These are phyloP conservation scores for Globisporangium recalcitrans DNA, from an alignment of 352 stramenopile species.

Conservation along the genomic window DNA sequence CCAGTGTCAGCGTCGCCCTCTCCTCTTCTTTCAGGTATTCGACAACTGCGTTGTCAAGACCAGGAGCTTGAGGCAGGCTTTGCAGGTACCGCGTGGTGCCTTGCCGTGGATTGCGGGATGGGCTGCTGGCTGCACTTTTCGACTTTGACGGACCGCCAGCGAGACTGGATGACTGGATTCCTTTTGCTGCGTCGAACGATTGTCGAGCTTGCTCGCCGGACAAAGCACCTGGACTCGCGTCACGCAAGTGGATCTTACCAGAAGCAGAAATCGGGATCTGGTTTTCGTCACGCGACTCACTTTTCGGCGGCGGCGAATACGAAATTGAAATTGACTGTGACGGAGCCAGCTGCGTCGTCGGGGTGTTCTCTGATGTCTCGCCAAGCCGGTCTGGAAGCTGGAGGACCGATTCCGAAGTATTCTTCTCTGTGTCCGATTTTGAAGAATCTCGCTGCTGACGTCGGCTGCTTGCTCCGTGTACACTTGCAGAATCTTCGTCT, in stretches of 20 bases:
- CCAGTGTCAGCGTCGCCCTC: conserved; percentile 51
- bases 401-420: neutral
- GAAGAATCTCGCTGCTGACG: neutral
- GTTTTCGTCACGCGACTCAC: neutral
- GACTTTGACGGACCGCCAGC: neutral
- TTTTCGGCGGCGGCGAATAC: neutral
- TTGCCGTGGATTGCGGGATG: conserved; percentile 2
- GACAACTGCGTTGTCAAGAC: conserved; percentile 27
- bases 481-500: conserved; percentile 3
- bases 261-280: neutral
- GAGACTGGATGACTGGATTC: neutral
- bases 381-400: neutral
- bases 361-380: neutral
- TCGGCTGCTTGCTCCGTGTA: neutral
- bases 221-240: neutral
- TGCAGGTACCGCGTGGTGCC: conserved; percentile 14
- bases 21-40: conserved; percentile 57
- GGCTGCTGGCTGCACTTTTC: conserved; percentile 7
- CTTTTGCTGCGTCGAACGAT: neutral
- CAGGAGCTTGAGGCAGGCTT: conserved; percentile 22
- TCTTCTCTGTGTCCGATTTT: neutral
- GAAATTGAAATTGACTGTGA: conserved; percentile 6
- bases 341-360: conserved; percentile 1
- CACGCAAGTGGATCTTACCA: neutral
- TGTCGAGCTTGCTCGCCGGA: neutral